Evolutionary conservation across 2,329 filamentous ascomycete species (phyloP), one percentile per base, ranked within the genome.

Genomic region (Bimuria novae-zelandiae): DNA sequence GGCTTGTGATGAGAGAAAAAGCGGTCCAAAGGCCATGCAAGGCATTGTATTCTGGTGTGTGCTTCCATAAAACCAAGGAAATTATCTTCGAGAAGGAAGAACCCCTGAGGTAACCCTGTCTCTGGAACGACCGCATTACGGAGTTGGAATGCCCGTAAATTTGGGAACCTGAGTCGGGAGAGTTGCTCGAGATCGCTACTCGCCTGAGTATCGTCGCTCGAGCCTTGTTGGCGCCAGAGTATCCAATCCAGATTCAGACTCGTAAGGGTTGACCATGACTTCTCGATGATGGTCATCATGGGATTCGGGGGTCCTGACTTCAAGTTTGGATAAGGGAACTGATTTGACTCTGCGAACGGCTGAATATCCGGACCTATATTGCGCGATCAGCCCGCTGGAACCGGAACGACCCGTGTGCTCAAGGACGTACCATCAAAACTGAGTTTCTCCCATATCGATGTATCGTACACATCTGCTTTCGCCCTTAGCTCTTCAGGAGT

Each of bases 1-100:
- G 65, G 55, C 12, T 57, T 61, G 2, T 32, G 41, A 27, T 71
- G 65, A 7, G 66, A 67, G 57, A 78, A 80, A 64, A 80, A 76
- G n/a, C 67, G 68, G 39, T 76, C 74, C 54, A 79, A 70, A 0
- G 77, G 77, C 77, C 77, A 80, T 4, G 74, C 75, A 12, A 80
- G 65, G 45, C 75, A 79, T 44, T 75, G 66, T 11, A 80, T 62
- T 17, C 75, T 76, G 0, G 66, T 60, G 49, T 80, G 78, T 10
- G 69, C 68, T 56, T 79, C 78, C 57, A 80, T 63, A 46, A 79
- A 80, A 0, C 62, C 62, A 2, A 80, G 58, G 44, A 76, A 75
- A 1, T 57, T 61, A n/a, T 65, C 60, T 46, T 75, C 71, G 7
- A 74, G 59, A 0, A 79, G 69, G 40, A 70, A 77, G 1, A 77